These are phyloP conservation scores for Pelargonium exstipulatum DNA, from an alignment of 441 rosid genomes.

Conservation along the genomic window DNA sequence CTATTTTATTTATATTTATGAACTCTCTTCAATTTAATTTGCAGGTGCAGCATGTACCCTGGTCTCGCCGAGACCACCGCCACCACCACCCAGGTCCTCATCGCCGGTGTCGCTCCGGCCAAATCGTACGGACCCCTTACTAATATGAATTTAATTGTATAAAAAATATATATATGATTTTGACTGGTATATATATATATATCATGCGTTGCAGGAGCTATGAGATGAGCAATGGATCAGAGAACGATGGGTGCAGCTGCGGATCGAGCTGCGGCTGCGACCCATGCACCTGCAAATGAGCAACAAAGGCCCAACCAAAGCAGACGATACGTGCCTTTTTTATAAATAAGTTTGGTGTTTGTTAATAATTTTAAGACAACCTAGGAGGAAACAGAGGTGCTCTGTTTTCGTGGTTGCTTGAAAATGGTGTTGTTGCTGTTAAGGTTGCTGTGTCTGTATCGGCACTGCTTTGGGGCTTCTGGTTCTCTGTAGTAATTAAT, in stretches of 20 bases:
- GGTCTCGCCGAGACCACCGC: constrained; percentile 33
- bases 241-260: constrained; percentile 46
- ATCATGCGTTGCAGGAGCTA: constrained; percentile 15
- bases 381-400: not conserved
- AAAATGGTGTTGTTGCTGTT: not conserved
- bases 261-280: constrained; percentile 47
- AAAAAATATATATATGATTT: not conserved
- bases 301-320: too few species aligned
- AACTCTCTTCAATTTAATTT: too few species aligned
- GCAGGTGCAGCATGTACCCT: constrained; percentile 48
- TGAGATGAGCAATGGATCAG: constrained; percentile 27
- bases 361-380: not conserved
- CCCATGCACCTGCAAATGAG: constrained; percentile 34
- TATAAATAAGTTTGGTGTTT: too few species aligned
- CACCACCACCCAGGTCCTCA: constrained; percentile 27
- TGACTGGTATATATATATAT: too few species aligned
- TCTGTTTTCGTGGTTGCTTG: not conserved
- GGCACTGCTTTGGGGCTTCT: not conserved
- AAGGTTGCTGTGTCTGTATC: not conserved
- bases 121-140: constrained; percentile 28
- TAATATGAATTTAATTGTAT: too few species aligned
- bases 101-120: constrained; percentile 44
- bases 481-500: too few species aligned
- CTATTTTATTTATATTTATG: too few species aligned
- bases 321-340: too few species aligned